Evolutionary conservation across 148 eudicot genomes (phyloP).

Genomic region (Camellia sinensis): DNA sequence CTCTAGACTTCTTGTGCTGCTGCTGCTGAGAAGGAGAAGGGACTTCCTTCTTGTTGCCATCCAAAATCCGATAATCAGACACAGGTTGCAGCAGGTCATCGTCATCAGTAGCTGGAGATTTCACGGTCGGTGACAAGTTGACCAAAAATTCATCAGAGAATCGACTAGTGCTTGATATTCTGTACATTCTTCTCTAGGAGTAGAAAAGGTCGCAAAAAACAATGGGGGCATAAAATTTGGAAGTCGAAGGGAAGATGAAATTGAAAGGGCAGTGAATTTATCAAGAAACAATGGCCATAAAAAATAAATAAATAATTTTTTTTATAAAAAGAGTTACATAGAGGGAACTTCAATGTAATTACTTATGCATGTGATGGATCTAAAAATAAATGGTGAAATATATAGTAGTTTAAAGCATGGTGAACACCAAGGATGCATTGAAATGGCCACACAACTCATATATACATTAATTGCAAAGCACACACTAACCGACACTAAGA

Average conservation of each 20-base stretch:
- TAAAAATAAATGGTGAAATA: background rate
- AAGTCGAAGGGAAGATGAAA: background rate
- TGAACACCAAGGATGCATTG: too few relatives aligned
- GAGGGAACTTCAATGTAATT: background rate
- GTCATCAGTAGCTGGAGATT: conserved; percentile 15
- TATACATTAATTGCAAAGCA: too few relatives aligned
- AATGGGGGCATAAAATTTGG: too few relatives aligned
- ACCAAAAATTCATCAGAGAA: conserved; percentile 37
- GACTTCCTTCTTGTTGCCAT: conserved; percentile 33
- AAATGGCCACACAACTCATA: too few relatives aligned
- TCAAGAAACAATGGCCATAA: too few relatives aligned
- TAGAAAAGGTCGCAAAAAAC: background rate
- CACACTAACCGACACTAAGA: too few relatives aligned
- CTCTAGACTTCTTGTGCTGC: conserved; percentile 8
- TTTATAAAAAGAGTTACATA: background rate
- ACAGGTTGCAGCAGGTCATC: conserved; percentile 10
- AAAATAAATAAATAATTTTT: too few relatives aligned
- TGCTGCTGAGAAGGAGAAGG: background rate
- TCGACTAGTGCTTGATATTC: conserved; percentile 34
- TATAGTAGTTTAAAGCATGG: background rate
- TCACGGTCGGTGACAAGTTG: conserved; percentile 24
- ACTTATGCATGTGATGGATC: background rate
- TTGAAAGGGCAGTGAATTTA: background rate
- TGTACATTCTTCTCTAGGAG: conserved; percentile 30
- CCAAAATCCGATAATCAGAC: conserved; percentile 1